These are phyloP conservation scores for Anacardium occidentale DNA, from an alignment of 345 rosid genomes.

Conservation along the genomic window DNA sequence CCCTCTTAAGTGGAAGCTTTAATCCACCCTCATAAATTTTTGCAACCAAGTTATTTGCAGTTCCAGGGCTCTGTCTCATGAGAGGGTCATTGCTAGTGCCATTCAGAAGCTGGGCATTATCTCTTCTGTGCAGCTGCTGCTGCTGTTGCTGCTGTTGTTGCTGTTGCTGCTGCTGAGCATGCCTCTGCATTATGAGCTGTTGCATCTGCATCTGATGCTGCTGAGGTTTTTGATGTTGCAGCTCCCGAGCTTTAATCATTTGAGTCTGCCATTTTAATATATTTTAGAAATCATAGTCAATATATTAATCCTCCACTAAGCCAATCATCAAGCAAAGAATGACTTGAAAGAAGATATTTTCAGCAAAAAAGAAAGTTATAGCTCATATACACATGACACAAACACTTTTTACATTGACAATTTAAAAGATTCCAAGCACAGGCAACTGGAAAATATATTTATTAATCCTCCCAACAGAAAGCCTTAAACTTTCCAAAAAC, in stretches of 20 bases:
- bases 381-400: neutral
- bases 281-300: neutral
- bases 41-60: slow-evolving; percentile 41
- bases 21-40: slow-evolving; percentile 49
- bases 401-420: neutral
- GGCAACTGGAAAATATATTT: neutral
- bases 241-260: slow-evolving; percentile 45
- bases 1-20: slow-evolving; percentile 56
- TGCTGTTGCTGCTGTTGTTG: slow-evolving; percentile 37
- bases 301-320: neutral
- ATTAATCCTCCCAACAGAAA: neutral
- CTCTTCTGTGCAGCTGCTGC: slow-evolving; percentile 39
- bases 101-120: slow-evolving; percentile 34
- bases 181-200: slow-evolving; percentile 51
- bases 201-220: slow-evolving; percentile 42
- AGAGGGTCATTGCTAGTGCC: slow-evolving; percentile 36
- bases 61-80: slow-evolving; percentile 38
- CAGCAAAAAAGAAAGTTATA: neutral
- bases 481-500: neutral
- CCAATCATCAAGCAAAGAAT: neutral
- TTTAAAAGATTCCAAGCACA: neutral
- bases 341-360: neutral
- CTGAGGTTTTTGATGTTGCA: slow-evolving; percentile 43
- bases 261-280: slow-evolving; percentile 42
- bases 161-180: slow-evolving; percentile 48